phyloP scores from a whole-genome alignment of 2,329 filamentous ascomycete genomes.

The Penicillium sp. region DNA sequence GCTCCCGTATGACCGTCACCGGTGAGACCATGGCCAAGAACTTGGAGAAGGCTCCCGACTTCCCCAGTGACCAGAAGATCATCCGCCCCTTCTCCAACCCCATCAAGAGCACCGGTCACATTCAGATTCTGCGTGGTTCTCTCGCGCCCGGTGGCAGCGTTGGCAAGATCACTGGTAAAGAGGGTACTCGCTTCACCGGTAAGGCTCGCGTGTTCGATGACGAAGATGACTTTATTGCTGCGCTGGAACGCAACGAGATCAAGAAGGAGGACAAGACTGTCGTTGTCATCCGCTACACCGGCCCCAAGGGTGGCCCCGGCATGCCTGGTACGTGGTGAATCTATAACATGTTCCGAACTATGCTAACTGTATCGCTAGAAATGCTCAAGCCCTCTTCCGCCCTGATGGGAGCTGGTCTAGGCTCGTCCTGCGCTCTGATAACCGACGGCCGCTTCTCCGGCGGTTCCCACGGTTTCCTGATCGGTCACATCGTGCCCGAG shows the following conservation, averaged over 20 bases:
- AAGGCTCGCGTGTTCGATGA: conserved; percentile 69
- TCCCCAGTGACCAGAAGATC: conserved; percentile 68
- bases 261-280: conserved; percentile 76
- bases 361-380: conserved; percentile 40
- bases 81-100: conserved; percentile 66
- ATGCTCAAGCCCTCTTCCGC: conserved; percentile 71
- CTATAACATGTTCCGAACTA: no score
- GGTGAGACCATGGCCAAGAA: conserved; percentile 60
- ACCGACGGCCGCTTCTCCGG: conserved; percentile 65
- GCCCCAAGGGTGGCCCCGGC: conserved; percentile 69
- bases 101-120: conserved; percentile 68
- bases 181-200: conserved; percentile 65
- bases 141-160: conserved; percentile 69
- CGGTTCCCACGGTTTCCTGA: conserved; percentile 81
- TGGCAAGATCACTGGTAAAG: conserved; percentile 75
- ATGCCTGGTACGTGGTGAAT: conserved; percentile 51
- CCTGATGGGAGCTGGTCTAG: conserved; percentile 71
- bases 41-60: conserved; percentile 58
- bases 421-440: conserved; percentile 54
- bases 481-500: conserved; percentile 81
- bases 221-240: conserved; percentile 67
- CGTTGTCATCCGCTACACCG: conserved; percentile 72
- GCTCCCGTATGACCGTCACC: conserved; percentile 60
- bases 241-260: conserved; percentile 66
- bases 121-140: conserved; percentile 69